Base-by-base conservation (phyloP, 148 eudicot genomes). In the Chenopodium formosanum region DNA sequence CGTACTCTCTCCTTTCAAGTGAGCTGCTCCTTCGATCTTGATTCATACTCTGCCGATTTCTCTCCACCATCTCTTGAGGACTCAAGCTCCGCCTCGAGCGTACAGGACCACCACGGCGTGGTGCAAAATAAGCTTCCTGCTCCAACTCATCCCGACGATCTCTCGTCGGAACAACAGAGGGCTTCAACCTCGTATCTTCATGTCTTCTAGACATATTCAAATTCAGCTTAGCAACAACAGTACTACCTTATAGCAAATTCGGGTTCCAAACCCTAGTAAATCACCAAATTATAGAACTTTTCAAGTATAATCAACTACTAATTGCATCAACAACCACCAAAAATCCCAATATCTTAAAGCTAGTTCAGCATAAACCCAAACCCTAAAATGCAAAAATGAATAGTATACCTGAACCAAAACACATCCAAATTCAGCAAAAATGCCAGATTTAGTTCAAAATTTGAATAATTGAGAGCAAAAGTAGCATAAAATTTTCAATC, bases 41-140 rank as follows among this genome's bases (percentile, higher is more conserved):
- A 60, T 27, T 74, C 40, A 53, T 56, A 12, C 53, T 11, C 74
- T 79, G 53, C 67, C 76, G 40, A 29, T 44, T 27, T 4, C 67
- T 75, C 44, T 84, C 83, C 7, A 37, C 34, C n/a, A 8, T 52
- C 20, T 67, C 46, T 58, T 53, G 75, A 70, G 86, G 86, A 76
- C 86, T 84, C 70, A 75, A 70, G 76, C 83, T 84, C 62, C 76
- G 81, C 80, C 86, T 4, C 8, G 79, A 27, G 10, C 76, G 72
- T 20, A 79, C 52, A 22, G 80, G 58, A 40, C 81, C 80, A 25
- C 76, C 60, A 67, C 70, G 70, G 32, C 80, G 77, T 69, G 76
- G 58, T 32, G 78, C 25, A 25, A 78, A 56, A 70, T 76, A 84
- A 27, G 77, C 17, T 17, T 80, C 80, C 70, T 69, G 80, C 75